Base-by-base conservation (phyloP, 148 eudicot genomes). In the Spergularia bocconei region DNA sequence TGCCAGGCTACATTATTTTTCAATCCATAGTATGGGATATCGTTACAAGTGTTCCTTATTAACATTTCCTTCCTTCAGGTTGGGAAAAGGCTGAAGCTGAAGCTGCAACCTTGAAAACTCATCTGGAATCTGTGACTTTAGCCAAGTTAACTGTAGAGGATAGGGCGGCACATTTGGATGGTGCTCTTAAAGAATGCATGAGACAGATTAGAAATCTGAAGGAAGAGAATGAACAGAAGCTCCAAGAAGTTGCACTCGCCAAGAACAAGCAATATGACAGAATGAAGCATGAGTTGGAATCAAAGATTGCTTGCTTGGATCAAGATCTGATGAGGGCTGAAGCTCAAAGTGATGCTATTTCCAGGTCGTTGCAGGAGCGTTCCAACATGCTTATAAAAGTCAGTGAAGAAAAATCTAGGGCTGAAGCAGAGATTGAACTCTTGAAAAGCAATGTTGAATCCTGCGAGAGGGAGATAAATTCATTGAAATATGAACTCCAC, bases 21-120 rank as follows among this genome's bases (percentile, higher is more conserved):
- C 48, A 44, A 44, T 6, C 8, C 1, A 44, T 44, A 44, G 0
- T 44, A 44, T 44, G 48, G 1, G 48, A 65, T 63, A 69, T 58
- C 51, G 5, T 38, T 48, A 44, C 20, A 19, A 48, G 23, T 36
- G 52, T 67, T 67, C 62, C 67, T 69, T 41, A 63, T 50, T 16
- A 38, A n/a, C 47, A 7, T 19, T 67, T 21, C 41, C 69, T 44
- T 73, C 13, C 50, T 85, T 50, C 87, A 96, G 99, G 99, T 75
- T 96, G 99, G 99, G 99, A 96, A 80, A 96, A 92, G 84, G 99
- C 98, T 62, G 99, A 96, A 65, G 87, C 93, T 23, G 99, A 96
- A 85, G 98, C 98, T 79, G 77, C 88, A 74, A 78, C 98, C 20
- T 77, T 96, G 71, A 96, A 91, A 86, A 86, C 79, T 79, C 94